Evolutionary conservation across 805 yeast genomes (phyloP).

Genomic region (Teunomyces kruisii): DNA sequence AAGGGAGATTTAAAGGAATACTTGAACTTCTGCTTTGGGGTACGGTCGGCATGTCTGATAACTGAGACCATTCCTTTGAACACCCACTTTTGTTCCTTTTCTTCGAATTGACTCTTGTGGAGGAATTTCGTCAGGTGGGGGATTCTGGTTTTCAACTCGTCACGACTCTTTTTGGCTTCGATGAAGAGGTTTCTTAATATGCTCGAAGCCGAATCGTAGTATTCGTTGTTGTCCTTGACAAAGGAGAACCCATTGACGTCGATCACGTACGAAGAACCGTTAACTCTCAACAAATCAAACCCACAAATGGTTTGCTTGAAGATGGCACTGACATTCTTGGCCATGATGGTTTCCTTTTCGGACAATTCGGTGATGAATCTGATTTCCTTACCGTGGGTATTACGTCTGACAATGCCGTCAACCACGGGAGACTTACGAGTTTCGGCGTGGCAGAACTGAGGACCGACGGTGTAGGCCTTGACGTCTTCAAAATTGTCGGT

Average conservation of each 20-base stretch:
- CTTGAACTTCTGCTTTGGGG: conserved; percentile 97
- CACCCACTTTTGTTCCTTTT: conserved; percentile 89
- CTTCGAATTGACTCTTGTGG: conserved; percentile 45
- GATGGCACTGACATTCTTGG: conserved; percentile 66
- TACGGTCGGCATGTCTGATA: conserved; percentile 95
- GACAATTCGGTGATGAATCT: conserved; percentile 82
- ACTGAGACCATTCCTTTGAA: conserved; percentile 90
- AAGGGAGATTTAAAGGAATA: conserved; percentile 88
- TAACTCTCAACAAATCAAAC: conserved; percentile 86
- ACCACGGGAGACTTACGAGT: conserved; percentile 98
- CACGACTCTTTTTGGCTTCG: conserved; percentile 47
- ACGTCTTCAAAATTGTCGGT: conserved; percentile 98
- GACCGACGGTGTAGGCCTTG: conserved; percentile 96
- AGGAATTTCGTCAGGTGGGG: conserved; percentile 34
- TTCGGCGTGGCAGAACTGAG: conserved; percentile 91
- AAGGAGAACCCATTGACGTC: conserved; percentile 98
- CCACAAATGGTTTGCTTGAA: conserved; percentile 97
- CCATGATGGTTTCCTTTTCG: conserved; percentile 76
- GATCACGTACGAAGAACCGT: conserved; percentile 86
- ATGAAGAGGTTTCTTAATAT: conserved; percentile 75
- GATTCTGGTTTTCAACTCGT: conserved; percentile 36
- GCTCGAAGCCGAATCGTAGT: conserved; percentile 80
- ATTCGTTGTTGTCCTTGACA: conserved; percentile 85
- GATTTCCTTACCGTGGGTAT: conserved; percentile 96
- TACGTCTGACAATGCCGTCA: conserved; percentile 97